Evolutionary conservation across 75 land plant species (phyloP), one percentile per base, ranked within the genome.

Genomic region (Gnetum montanum): DNA sequence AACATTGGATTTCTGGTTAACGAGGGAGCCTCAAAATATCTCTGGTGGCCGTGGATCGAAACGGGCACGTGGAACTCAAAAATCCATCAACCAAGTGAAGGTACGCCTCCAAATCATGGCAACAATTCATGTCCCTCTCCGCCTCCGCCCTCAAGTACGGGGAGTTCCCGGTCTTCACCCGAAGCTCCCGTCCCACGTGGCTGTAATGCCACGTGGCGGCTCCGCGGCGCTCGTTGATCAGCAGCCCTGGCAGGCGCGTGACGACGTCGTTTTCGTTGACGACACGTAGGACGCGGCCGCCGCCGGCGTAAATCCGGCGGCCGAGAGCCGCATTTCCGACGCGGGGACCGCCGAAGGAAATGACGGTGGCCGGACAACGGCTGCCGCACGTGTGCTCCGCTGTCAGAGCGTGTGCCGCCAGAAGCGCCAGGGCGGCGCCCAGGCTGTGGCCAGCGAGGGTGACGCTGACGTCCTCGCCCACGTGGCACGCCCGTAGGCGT

Each of bases 61-160:
- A 77, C 0, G 85, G 86, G 31, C 65, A 48, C 0, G 65, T 63
- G 0, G 80, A 62, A 37, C 83, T 70, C 33, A 60, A 8, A 41
- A 66, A 86, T 11, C 87, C 87, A 33, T 87, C 87, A 44, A 87
- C 76, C 28, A 83, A 52, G 49, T 87, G 87, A 18, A 87, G 49
- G 31, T 85, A 85, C 1, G 75, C 80, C 43, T 85, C 90, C 64
- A 90, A 59, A 47, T 85, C 85, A 49, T 90, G 96, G 43, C 82
- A 78, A 57, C 81, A 74, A 5, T 68, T 69, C 48, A 78, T 60
- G 31, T 71, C 82, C n/a, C n/a, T n/a, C n/a, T n/a, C n/a, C 0
- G 78, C 78, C 33, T 82, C 52, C 19, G 72, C 70, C 61, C 66
- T 83, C 54, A 89, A 49, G 43, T 31, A 82, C 18, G 83, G 90